Conservation (phyloP, 805 yeast genomes). For the Alloascoidea hylecoeti region DNA sequence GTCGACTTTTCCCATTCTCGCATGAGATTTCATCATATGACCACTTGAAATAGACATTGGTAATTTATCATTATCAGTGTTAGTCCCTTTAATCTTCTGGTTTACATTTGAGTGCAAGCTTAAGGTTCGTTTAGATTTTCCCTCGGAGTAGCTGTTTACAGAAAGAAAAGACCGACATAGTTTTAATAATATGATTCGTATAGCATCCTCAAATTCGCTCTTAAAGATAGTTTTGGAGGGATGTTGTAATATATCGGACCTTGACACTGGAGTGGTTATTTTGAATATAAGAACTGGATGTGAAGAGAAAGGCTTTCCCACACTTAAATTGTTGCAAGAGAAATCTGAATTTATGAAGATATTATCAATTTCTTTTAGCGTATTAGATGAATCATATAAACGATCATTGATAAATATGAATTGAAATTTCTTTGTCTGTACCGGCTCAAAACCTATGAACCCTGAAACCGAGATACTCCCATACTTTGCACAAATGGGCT, state of each 20-base stretch:
- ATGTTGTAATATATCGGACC: neutral
- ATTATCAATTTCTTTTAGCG: neutral
- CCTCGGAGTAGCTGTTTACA: neutral
- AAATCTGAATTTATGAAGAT: constrained; percentile 1
- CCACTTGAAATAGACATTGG: too few relatives aligned
- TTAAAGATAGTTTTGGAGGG: neutral
- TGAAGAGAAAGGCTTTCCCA: neutral
- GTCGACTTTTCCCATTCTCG: neutral
- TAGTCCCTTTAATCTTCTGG: neutral
- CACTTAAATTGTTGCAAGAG: neutral
- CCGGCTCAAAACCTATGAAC: neutral
- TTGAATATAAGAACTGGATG: neutral
- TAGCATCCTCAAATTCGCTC: neutral
- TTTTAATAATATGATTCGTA: neutral
- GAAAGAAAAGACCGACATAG: neutral
- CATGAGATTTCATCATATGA: neutral
- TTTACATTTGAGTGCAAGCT: neutral
- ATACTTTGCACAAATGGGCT: neutral
- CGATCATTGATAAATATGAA: neutral
- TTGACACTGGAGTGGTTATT: neutral
- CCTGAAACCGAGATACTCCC: neutral
- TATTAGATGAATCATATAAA: neutral
- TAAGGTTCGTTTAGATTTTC: neutral
- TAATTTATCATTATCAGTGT: neutral
- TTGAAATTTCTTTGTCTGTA: neutral